Conservation (phyloP, 257 asterid genomes). For the Leonotis leonurus region DNA sequence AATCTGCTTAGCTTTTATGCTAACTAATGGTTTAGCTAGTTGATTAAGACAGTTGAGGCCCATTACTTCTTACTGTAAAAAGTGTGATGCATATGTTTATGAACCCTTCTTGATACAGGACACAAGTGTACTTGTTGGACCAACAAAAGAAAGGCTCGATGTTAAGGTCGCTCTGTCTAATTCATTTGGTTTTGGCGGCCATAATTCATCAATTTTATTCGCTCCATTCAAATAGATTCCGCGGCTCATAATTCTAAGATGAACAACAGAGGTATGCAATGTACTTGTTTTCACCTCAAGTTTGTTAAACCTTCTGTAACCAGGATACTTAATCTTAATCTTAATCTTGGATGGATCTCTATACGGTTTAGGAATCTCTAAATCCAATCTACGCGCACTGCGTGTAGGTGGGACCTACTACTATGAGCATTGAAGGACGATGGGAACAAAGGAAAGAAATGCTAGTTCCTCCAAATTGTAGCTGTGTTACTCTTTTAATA, state of each 20-base stretch:
- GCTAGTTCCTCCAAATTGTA: slow-evolving; percentile 12
- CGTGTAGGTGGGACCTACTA: too few species aligned
- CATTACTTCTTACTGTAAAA: slow-evolving; percentile 8
- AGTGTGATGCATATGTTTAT: slow-evolving; percentile 1
- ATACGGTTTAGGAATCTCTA: too few species aligned
- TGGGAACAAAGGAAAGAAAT: slow-evolving; percentile 1
- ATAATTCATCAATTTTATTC: slow-evolving; percentile 80
- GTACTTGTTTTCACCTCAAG: too few species aligned
- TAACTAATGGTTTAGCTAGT: background rate
- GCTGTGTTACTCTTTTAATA: slow-evolving; percentile 17
- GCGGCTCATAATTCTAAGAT: slow-evolving; percentile 11
- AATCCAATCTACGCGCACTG: too few species aligned
- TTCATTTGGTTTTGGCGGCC: slow-evolving; percentile 94
- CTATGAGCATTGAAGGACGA: background rate
- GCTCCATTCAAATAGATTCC: slow-evolving; percentile 67
- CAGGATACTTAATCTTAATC: too few species aligned
- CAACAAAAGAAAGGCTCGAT: slow-evolving; percentile 58
- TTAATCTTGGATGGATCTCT: background rate
- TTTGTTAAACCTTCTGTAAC: too few species aligned
- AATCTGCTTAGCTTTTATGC: background rate
- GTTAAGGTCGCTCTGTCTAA: slow-evolving; percentile 84
- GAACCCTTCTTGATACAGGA: slow-evolving; percentile 46
- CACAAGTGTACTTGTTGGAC: slow-evolving; percentile 62
- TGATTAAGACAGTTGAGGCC: background rate
- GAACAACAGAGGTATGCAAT: slow-evolving; percentile 11